Conservation (phyloP, 345 rosid genomes). For the Passiflora organensis region DNA sequence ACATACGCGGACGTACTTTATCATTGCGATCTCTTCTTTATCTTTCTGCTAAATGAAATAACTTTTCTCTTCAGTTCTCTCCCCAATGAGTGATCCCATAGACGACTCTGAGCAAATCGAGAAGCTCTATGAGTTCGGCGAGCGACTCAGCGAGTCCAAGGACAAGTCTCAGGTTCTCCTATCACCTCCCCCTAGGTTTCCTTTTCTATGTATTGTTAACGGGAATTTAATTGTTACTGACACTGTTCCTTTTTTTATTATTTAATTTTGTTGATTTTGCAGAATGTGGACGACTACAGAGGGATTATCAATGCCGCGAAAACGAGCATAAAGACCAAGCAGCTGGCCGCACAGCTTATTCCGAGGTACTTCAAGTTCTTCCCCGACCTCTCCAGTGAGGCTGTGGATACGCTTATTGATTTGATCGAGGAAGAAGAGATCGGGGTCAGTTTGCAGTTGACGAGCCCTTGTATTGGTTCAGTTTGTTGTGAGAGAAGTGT, state of each 20-base stretch:
- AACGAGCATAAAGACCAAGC: constrained; percentile 78
- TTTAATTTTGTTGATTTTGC: no score
- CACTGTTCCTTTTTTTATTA: no score
- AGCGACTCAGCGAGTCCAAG: constrained; percentile 85
- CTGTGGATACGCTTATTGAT: constrained; percentile 75
- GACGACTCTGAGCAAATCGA: constrained; percentile 78
- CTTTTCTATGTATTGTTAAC: no score
- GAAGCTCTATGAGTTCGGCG: constrained; percentile 96
- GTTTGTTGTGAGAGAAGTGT: not conserved
- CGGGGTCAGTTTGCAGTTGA: constrained; percentile 80
- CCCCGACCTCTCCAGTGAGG: constrained; percentile 63
- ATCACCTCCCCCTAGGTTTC: constrained; percentile 22
- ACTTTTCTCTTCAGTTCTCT: no score
- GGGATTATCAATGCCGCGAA: constrained; percentile 78
- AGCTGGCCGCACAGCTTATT: constrained; percentile 94
- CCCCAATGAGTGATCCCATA: constrained; percentile 58
- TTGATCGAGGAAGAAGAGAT: constrained; percentile 90
- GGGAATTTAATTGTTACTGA: no score
- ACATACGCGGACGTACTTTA: no score
- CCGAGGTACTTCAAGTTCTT: constrained; percentile 98
- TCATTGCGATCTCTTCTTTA: no score
- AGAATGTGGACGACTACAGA: constrained; percentile 82
- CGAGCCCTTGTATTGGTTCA: no score
- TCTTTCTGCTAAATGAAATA: no score
- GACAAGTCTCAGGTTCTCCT: constrained; percentile 83